Base-by-base conservation (phyloP, 2,329 filamentous ascomycete species). In the Fusarium pilosicola region DNA sequence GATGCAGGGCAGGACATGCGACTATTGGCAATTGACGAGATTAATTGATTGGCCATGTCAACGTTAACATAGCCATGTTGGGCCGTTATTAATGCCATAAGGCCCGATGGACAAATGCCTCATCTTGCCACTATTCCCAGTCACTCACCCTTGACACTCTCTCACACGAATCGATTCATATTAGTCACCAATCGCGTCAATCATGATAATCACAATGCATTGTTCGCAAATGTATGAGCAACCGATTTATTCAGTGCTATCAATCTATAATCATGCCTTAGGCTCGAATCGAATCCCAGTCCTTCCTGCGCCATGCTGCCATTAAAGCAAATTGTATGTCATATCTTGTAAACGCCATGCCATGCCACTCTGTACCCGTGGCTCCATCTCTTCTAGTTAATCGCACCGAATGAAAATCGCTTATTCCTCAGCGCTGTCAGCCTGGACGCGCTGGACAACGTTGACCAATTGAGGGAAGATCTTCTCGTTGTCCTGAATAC, bases 361-460 rank as follows among this genome's bases (percentile, higher is more conserved):
- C 69, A 63, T 71, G 64, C 66, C 71, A 63, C 52, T 60, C 20
- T 28, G n/a, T n/a, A 26, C 48, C 46, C 48, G 62, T 55, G 57
- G 61, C 70, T 59, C 58, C 66, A 9, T 59, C 58, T 57, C 69
- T 69, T 71, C 68, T 68, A 74, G 41, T 49, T 38, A 30, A 44
- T 26, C 17, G 49, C 30, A 14, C 54, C 22, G 18, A 30, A n/a
- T 54, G 9, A 38, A 56, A 41, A 42, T 11, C 22, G 80, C 78
- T 86, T 84, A 87, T 66, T 86, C 85, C 66, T 86, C 82, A 20
- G 74, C 79, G 71, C 83, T 83, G 75, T 90, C 88, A n/a, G 85
- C 87, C 85, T 98, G 94, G 36, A 98, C 95, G 82, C 92, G 93
- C 85, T 93, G 89, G 65, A 98, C 95, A 65, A 96, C 87, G 78